Conservation (phyloP, 257 asterid species). For the Ligustrum vulgare region DNA sequence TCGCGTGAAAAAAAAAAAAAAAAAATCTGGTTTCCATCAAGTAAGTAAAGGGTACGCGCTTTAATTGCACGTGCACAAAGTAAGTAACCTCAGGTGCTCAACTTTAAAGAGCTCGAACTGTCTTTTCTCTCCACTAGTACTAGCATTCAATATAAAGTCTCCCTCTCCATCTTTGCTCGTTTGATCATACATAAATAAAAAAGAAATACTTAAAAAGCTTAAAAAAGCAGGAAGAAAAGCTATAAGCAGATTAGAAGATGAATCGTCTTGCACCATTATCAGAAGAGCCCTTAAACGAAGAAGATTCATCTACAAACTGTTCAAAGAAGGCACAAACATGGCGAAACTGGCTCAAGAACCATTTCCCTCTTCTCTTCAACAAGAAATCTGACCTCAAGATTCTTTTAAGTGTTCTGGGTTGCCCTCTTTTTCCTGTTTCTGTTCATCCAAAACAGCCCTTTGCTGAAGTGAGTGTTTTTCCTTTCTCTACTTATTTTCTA, state of each 20-base stretch:
- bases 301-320: slow-evolving; percentile 30
- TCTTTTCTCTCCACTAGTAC: background rate
- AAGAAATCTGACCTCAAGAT: slow-evolving; percentile 71
- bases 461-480: slow-evolving; percentile 44
- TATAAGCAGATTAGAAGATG: slow-evolving; percentile 29
- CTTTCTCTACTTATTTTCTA: background rate
- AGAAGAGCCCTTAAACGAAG: slow-evolving; percentile 66
- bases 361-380: slow-evolving; percentile 52
- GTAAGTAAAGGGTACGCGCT: slow-evolving; percentile 18
- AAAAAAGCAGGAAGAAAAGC: background rate
- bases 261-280: slow-evolving; percentile 72
- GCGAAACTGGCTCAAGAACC: slow-evolving; percentile 62
- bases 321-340: slow-evolving; percentile 45
- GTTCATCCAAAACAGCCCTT: slow-evolving; percentile 36
- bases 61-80: slow-evolving; percentile 28
- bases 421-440: slow-evolving; percentile 78
- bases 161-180: background rate
- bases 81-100: background rate
- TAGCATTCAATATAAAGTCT: background rate
- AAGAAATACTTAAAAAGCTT: background rate
- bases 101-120: background rate
- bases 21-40: background rate
- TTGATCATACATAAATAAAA: background rate
- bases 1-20: no score
- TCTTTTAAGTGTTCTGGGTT: slow-evolving; percentile 69